Conservation (phyloP, 2,329 filamentous ascomycete genomes). For the Fusarium sp. region DNA sequence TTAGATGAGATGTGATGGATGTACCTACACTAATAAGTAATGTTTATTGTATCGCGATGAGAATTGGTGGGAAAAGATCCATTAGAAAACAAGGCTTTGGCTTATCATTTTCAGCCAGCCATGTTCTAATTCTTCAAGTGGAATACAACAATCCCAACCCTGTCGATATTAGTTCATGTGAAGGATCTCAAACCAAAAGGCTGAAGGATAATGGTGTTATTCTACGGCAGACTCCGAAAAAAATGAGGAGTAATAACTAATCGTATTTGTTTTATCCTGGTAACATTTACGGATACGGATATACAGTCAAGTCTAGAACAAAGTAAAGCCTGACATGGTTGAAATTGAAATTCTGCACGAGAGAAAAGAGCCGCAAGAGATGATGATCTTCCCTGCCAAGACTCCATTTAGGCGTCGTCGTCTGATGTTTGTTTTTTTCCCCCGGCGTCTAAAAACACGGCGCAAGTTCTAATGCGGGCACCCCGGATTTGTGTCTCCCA, state of each 20-base stretch:
- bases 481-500: constrained; percentile 24
- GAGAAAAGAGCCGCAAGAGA: constrained; percentile 35
- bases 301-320: not conserved
- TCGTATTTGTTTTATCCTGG: constrained; percentile 18
- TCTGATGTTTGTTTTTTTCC: constrained; percentile 33
- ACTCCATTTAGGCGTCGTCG: constrained; percentile 34
- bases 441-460: constrained; percentile 24
- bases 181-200: not conserved
- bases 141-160: constrained; percentile 10
- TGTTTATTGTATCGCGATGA: too few species aligned
- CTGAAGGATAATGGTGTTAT: constrained; percentile 20
- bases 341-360: not conserved
- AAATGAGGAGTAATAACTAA: not conserved
- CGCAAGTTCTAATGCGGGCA: constrained; percentile 9
- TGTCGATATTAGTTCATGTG: not conserved
- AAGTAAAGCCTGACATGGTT: not conserved
- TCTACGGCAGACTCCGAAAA: constrained; percentile 28
- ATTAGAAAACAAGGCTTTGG: too few species aligned
- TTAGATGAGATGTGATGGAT: constrained; percentile 5
- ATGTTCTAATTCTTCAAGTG: constrained; percentile 7
- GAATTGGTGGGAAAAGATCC: too few species aligned
- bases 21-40: not conserved
- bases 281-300: constrained; percentile 9
- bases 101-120: not conserved
- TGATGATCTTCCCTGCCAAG: constrained; percentile 31